A percentile compares a stretch with the other conserved stretches of the same genome.
phyloP scores from a whole-genome alignment of 805 yeast genomes.

The Sugiyamaella boreocaroliniensis region DNA sequence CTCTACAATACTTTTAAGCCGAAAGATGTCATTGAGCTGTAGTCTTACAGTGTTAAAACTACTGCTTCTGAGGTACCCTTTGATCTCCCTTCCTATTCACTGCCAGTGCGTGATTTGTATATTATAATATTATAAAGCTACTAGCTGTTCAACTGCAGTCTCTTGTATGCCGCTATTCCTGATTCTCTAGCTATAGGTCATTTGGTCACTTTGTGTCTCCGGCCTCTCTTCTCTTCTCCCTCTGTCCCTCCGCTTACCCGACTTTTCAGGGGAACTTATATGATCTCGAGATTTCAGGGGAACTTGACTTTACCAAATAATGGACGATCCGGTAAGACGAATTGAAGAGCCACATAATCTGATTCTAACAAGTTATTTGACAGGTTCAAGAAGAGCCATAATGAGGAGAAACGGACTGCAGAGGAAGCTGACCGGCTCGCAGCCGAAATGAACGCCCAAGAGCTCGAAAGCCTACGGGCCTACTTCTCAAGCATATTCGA shows the following conservation, averaged over 20 bases:
- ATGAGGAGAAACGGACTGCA: constrained; percentile 3
- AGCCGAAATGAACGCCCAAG: not conserved
- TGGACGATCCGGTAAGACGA: constrained; percentile 1
- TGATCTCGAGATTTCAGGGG: not conserved
- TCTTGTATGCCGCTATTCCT: too few relatives aligned
- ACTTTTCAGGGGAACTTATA: not conserved
- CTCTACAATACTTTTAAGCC: constrained; percentile 1
- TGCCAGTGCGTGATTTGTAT: too few relatives aligned
- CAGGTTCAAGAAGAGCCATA: constrained; percentile 14
- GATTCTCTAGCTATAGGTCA: too few relatives aligned
- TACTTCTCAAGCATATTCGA: constrained; percentile 19
- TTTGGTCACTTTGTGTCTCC: too few relatives aligned
- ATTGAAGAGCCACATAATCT: not conserved
- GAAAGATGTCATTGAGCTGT: not conserved
- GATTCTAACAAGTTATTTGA: constrained; percentile 13
- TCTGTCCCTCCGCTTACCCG: not conserved
- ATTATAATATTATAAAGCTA: too few relatives aligned
- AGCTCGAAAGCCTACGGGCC: constrained; percentile 9
- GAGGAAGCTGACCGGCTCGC: constrained; percentile 1
- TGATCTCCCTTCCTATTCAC: too few relatives aligned
- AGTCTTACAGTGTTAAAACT: not conserved
- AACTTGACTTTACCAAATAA: not conserved
- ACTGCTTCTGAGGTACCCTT: too few relatives aligned
- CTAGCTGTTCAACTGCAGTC: too few relatives aligned
- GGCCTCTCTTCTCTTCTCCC: not conserved